Evolutionary conservation across 495 filamentous ascomycete genomes (phyloP), one percentile per base, ranked within the genome.

Genomic region (Hyaloscypha bicolor): DNA sequence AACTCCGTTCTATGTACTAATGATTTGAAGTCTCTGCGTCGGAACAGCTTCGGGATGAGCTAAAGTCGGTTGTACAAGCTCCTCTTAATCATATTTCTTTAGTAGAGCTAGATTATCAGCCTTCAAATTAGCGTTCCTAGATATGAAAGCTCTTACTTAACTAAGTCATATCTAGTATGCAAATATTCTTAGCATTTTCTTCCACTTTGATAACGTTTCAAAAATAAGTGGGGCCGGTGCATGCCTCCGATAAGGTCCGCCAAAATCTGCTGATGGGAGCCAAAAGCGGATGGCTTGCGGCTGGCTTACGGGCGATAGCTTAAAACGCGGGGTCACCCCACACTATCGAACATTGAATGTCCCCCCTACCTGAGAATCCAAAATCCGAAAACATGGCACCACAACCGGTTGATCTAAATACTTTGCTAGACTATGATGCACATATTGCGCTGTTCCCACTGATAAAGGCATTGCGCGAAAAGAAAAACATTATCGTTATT

Each of bases 401-500:
- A n/a, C n/a, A 61, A 35, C 16, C 21, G 33, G 25, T 66, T 37
- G 37, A 66, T 31, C 39, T 66, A 30, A 39, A 8, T 39, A 6
- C 9, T 29, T 61, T 66, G 22, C 64, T 37, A 66, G 64, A 66
- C 39, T 66, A 61, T 52, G 29, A 39, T 6, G 63, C 53, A 57
- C 21, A 66, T 66, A 31, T 32, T 6, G 16, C 60, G 58, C 56
- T 66, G 55, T 55, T 22, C 31, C 64, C 30, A 61, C 61, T 66
- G 25, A 66, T 66, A 30, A 61, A 55, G n/a, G 53, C 19, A 61
- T 61, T 66, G 53, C 53, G 25, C 63, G 55, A 66, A 57, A 66
- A 66, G 37, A 66, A 66, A 57, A 66, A 35, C 35, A 61, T 66
- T 31, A 35, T 66, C 29, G 35, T 66, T 31, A 66, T 66, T 30